Percentiles rank a stretch among this genome's conserved stretches.
phyloP scores from a whole-genome alignment of 1,139 yeast genomes.

The Yamadazyma friedrichii region DNA sequence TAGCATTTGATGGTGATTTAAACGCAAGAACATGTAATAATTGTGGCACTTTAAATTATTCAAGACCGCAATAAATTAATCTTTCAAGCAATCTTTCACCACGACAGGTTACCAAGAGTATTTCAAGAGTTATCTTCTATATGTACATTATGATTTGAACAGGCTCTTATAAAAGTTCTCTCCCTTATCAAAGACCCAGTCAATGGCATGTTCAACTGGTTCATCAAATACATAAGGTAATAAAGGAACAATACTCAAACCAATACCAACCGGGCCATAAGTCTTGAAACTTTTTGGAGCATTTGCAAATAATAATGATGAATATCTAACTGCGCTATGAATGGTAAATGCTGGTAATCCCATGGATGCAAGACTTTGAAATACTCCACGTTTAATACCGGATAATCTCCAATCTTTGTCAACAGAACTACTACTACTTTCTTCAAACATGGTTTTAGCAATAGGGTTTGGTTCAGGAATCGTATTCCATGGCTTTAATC shows the following conservation, averaged over 20 bases:
- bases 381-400: conserved; percentile 68
- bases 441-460: conserved; percentile 35
- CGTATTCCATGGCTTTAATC: conserved; percentile 68
- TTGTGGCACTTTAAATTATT: conserved; percentile 72
- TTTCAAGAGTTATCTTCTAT: not conserved
- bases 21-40: conserved; percentile 67
- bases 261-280: conserved; percentile 77
- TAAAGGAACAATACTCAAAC: conserved; percentile 74
- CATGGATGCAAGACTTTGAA: conserved; percentile 83
- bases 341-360: conserved; percentile 86
- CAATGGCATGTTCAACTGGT: conserved; percentile 74
- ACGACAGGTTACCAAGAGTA: no score
- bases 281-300: conserved; percentile 42
- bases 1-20: conserved; percentile 62
- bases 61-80: conserved; percentile 39
- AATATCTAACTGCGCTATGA: conserved; percentile 73
- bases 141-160: conserved; percentile 2
- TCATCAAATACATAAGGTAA: conserved; percentile 80
- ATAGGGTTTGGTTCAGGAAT: conserved; percentile 38
- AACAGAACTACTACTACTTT: conserved; percentile 26
- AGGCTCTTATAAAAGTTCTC: conserved; percentile 30
- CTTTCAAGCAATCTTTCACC: no score
- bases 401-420: conserved; percentile 64
- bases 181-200: conserved; percentile 60
- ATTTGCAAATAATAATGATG: conserved; percentile 57